Conservation (phyloP, 129 eudicot genomes). For the Chrysanthemum seticuspe region DNA sequence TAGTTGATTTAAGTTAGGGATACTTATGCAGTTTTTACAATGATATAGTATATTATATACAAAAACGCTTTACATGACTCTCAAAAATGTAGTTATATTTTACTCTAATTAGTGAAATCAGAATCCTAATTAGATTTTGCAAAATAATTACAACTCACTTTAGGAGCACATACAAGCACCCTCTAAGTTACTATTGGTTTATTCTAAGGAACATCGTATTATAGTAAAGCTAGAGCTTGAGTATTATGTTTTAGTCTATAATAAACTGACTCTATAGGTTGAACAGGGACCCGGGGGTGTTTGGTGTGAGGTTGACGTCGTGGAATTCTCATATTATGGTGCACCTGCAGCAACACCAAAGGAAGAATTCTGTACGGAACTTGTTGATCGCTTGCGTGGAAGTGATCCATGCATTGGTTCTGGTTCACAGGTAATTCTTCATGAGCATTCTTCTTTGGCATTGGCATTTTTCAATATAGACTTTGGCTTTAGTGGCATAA, state of each 20-base stretch:
- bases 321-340: conserved; percentile 77
- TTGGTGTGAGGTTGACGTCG: conserved; percentile 93
- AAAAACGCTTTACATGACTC: not conserved
- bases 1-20: not conserved
- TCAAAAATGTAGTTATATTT: not conserved
- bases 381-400: conserved; percentile 82
- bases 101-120: not conserved
- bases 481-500: not conserved
- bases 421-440: conserved; percentile 74
- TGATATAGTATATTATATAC: not conserved
- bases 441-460: not conserved
- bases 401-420: conserved; percentile 71
- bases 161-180: not conserved
- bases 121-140: not conserved
- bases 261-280: conserved; percentile 22
- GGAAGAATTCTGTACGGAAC: conserved; percentile 63
- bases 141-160: not conserved
- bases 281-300: conserved; percentile 91
- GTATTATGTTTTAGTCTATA: conserved; percentile 2
- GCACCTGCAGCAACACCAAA: conserved; percentile 76
- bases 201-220: not conserved
- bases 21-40: not conserved
- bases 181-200: not conserved
- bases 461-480: not conserved
- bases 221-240: not conserved